Base-by-base conservation (phyloP, 2,329 filamentous ascomycete genomes). In the Nemania serpens region DNA sequence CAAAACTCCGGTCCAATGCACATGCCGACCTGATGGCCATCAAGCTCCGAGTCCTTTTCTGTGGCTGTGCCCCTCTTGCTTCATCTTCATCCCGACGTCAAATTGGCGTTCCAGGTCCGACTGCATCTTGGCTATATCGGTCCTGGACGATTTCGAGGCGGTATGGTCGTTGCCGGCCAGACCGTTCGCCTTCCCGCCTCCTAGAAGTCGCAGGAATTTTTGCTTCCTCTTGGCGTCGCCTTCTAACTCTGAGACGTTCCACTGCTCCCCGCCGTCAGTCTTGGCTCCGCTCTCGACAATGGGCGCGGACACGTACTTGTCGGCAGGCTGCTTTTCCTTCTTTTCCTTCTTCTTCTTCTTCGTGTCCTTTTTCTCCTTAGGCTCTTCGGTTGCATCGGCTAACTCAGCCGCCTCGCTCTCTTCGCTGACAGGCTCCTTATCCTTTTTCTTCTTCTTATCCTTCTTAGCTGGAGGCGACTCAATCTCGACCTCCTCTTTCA, bases 201-300 rank as follows among this genome's bases (percentile, higher is more conserved):
- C 84, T 3, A 87, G 76, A 1, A 87, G 79, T 34, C 82, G 77
- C 68, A 86, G 72, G 62, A 86, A 86, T 73, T 87, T 87, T 62
- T 76, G 75, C 67, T 85, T 82, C 12, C 84, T 78, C 50, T 76
- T 75, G 17, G 75, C 67, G 20, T 80, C 82, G 34, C 84, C 84
- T 41, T 79, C 79, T 36, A 87, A 76, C 36, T 75, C 79, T 17
- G 75, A 71, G 25, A 85, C 81, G 62, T 84, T 83, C 83, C 83
- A 86, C 63, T 80, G 75, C 69, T 81, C 81, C 2, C 68, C 72
- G 17, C 59, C 67, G 46, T 70, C 66, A 47, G 68, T 50, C 29
- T 68, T 66, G 7, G 63, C 33, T 59, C 58, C 65, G 5, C 65
- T 59, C 41, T 68, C 65, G 7, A 55, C 64, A 18, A 70, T 72